Evolutionary conservation across 1,139 yeast genomes (phyloP), one percentile per base, ranked within the genome.

Genomic region (Debaryomyces nepalensis): DNA sequence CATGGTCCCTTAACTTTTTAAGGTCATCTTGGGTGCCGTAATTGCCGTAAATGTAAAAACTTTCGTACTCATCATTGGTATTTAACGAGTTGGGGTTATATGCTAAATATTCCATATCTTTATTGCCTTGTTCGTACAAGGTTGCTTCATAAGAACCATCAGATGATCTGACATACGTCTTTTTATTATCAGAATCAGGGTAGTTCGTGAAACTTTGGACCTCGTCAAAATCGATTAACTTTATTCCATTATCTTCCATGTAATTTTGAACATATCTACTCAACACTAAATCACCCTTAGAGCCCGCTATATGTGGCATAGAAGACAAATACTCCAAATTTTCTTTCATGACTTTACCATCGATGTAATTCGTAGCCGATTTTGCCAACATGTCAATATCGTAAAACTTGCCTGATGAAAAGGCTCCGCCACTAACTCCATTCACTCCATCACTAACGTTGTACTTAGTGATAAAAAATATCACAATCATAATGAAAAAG

Each of bases 231-330:
- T 77, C 80, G 6, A 78, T 71, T n/a, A 69, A 48, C 31, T 69
- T 65, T 36, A 87, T 55, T 2, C 87, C 86, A 50, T 80, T 79
- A 43, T 79, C 75, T 18, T 63, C 58, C 64, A 87, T 80, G 44
- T 77, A 76, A 10, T 75, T 71, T 48, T 78, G 73, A 16, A 91
- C 71, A 59, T 84, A 89, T 46, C 75, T 72, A 1, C 89, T 84
- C 26, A 89, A 64, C 0, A 89, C 75, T 46, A 81, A 63, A 58
- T 90, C 97, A 12, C 96, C 98, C 14, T 79, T 79, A 2, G 97
- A 84, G 2, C 98, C 98, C 0, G 97, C 82, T 48, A 83, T 64
- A 59, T 90, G 98, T 1, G 96, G 90, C 81, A 90, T 80, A 1
- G 89, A 80, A 11, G 93, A 81, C 27, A 93, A 60, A 57, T 89